Evolutionary conservation across 2,329 filamentous ascomycete genomes (phyloP), one percentile per base, ranked within the genome.

Genomic region (Bipolaris sorokiniana): DNA sequence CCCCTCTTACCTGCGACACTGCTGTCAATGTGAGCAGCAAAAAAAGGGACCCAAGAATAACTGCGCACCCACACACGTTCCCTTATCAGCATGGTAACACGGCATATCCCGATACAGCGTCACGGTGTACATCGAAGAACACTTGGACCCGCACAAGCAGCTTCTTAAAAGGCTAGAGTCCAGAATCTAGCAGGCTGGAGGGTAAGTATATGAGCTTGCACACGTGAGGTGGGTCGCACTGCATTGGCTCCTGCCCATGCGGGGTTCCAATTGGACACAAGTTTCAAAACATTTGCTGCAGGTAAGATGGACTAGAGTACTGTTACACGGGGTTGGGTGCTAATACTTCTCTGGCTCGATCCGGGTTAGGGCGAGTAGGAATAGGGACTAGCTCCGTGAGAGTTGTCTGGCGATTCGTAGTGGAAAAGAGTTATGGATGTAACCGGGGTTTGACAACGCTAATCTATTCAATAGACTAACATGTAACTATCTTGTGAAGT

Each of bases 251-350:
- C 54, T 54, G 48, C 51, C 42, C 26, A 51, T 10, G 15, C 15
- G 15, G 18, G 15, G 2, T 34, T 56, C 7, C 61, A 20, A 71
- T 70, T 70, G 34, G 69, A 42, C 57, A 66, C 62, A 64, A 67
- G 68, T 72, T 72, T 71, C 63, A 54, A 70, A 72, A 67, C 63
- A 31, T 54, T 58, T 58, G 28, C 48, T 64, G 63, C 61, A 60
- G 31, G 66, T 64, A 42, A 62, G 62, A 62, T 58, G 37, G 46
- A 48, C 28, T 51, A 54, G 53, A 63, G 48, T 58, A n/a, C n/a
- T 22, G 22, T 22, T 5, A 22, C 5, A 22, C 22, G 5, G 22
- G 22, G 22, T 22, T 22, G 5, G 22, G 22, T 22, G 22, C 22
- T 22, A 22, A 22, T 22, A 22, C 22, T 22, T 22, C 22, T 22